These are phyloP conservation scores for Clohesyomyces aquaticus DNA, from an alignment of 495 filamentous ascomycete genomes.

Conservation along the genomic window DNA sequence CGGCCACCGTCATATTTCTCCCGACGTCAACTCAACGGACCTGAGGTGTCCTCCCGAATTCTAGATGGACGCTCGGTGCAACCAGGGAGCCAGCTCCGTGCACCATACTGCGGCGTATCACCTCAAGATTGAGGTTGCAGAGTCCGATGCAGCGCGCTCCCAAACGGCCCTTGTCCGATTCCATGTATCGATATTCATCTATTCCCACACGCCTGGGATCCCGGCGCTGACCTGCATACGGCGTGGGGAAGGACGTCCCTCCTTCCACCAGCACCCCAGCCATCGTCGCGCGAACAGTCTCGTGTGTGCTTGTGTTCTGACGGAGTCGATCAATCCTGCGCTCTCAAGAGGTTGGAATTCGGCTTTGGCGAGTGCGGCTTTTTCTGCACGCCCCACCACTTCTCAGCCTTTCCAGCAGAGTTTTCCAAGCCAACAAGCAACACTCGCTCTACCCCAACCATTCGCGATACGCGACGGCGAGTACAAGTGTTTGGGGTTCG, in stretches of 20 bases:
- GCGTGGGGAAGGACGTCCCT: conserved; percentile 19
- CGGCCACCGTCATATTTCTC: conserved; percentile 3
- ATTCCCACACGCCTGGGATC: conserved; percentile 19
- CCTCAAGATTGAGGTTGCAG: background rate
- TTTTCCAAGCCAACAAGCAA: conserved; percentile 9
- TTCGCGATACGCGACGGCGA: background rate
- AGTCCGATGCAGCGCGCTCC: background rate
- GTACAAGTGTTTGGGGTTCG: background rate
- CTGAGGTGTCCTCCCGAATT: background rate
- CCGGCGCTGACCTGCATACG: background rate
- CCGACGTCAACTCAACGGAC: no score
- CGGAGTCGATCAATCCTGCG: background rate
- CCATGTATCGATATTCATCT: conserved; percentile 7
- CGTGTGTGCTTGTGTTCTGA: conserved; percentile 1
- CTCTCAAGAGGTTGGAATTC: background rate
- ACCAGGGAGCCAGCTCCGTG: background rate
- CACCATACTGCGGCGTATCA: background rate
- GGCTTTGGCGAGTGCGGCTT: conserved; percentile 5
- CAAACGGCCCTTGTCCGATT: background rate
- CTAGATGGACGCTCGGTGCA: background rate
- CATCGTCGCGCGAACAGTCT: background rate
- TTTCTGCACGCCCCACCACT: background rate
- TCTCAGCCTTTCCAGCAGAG: conserved; percentile 1
- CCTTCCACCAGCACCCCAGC: conserved; percentile 10
- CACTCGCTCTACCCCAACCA: background rate